Evolutionary conservation across 352 stramenopile genomes (phyloP).

Genomic region (Globisporangium solare): DNA sequence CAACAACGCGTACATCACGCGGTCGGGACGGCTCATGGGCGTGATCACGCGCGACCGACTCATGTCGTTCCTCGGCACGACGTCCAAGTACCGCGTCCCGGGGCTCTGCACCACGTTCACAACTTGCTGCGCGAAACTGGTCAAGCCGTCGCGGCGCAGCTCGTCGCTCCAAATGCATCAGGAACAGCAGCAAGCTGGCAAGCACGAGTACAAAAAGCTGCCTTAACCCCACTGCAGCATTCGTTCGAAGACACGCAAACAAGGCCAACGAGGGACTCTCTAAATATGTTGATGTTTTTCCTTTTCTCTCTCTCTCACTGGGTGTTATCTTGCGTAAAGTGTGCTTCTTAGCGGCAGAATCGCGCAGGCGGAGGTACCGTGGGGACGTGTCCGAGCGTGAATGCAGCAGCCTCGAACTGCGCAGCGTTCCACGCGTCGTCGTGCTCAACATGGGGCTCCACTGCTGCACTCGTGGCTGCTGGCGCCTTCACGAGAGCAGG

Average conservation of each 20-base stretch:
- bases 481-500: too few species aligned
- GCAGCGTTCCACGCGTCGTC: slow-evolving; percentile 60
- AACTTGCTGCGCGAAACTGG: slow-evolving; percentile 13
- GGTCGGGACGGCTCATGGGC: slow-evolving; percentile 70
- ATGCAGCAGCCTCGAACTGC: slow-evolving; percentile 52
- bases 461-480: too few species aligned
- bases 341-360: slow-evolving; percentile 34
- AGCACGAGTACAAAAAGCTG: slow-evolving; percentile 8
- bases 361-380: slow-evolving; percentile 48
- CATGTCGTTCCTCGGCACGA: slow-evolving; percentile 79
- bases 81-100: slow-evolving; percentile 51
- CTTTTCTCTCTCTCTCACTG: too few species aligned
- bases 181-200: background rate
- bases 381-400: slow-evolving; percentile 55
- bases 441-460: slow-evolving; percentile 8
- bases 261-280: too few species aligned
- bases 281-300: too few species aligned
- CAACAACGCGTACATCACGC: slow-evolving; percentile 85
- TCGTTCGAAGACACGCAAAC: background rate
- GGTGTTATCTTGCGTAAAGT: too few species aligned
- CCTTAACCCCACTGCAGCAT: background rate
- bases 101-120: slow-evolving; percentile 43
- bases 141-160: background rate
- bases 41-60: slow-evolving; percentile 73
- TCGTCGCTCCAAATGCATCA: too few species aligned